A percentile compares a stretch with the other conserved stretches of the same genome.
Conservation (phyloP, 129 eudicot species). For the Artemisia annua region DNA sequence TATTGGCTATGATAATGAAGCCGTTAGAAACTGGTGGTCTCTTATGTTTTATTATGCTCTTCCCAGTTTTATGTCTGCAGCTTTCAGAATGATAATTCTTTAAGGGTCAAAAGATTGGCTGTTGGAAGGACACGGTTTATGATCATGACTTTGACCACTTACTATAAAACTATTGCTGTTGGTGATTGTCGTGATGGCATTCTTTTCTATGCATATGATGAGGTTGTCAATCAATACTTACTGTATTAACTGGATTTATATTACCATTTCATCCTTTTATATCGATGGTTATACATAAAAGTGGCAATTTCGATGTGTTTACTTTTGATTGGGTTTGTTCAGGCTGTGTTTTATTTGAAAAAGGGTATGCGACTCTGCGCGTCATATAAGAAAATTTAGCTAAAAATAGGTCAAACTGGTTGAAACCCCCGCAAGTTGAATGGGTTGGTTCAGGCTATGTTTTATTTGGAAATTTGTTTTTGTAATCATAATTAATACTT, state of each 20-base stretch:
- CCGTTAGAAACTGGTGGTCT: too few relatives aligned
- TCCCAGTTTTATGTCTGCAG: slow-evolving; percentile 86
- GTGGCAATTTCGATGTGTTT: neutral
- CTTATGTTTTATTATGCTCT: slow-evolving; percentile 20
- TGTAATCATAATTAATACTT: too few relatives aligned
- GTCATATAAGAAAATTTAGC: too few relatives aligned
- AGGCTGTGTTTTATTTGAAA: too few relatives aligned
- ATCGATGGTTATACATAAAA: neutral
- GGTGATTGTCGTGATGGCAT: slow-evolving; percentile 99
- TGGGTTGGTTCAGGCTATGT: too few relatives aligned
- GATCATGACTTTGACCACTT: slow-evolving; percentile 80
- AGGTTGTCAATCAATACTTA: slow-evolving; percentile 44
- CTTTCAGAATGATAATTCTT: slow-evolving; percentile 72
- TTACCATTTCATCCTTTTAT: neutral
- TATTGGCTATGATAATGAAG: neutral
- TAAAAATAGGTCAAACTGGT: too few relatives aligned
- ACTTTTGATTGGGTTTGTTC: neutral
- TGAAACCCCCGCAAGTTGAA: too few relatives aligned
- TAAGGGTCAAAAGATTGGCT: slow-evolving; percentile 74
- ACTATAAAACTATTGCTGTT: slow-evolving; percentile 87
- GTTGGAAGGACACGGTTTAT: slow-evolving; percentile 72
- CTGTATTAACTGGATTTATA: neutral
- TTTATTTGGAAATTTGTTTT: too few relatives aligned
- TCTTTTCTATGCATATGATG: slow-evolving; percentile 78
- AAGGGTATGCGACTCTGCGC: too few relatives aligned